Conservation (phyloP, 352 stramenopile genomes). For the Pythium plurisporium region DNA sequence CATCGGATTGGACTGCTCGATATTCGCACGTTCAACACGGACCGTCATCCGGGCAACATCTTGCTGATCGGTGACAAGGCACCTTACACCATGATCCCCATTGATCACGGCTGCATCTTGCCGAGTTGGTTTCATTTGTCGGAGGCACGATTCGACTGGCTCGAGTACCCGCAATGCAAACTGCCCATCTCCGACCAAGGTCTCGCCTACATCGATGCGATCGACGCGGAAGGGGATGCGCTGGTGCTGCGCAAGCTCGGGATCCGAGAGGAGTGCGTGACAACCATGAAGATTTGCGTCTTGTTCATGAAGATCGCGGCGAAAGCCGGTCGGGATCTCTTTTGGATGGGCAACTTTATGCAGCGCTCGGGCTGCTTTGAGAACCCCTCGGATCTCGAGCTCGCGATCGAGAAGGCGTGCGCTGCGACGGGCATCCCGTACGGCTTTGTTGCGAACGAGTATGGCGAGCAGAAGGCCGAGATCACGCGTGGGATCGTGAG, state of each 20-base stretch:
- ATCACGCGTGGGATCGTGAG: constrained; percentile 54
- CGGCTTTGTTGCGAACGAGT: constrained; percentile 49
- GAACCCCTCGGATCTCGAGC: constrained; percentile 51
- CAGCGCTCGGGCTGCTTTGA: constrained; percentile 64
- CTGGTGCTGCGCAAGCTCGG: constrained; percentile 43
- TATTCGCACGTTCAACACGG: constrained; percentile 81
- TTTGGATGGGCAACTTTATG: constrained; percentile 75
- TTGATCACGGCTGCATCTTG: constrained; percentile 74
- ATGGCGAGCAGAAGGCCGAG: constrained; percentile 51
- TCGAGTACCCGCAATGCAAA: constrained; percentile 69
- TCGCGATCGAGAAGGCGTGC: constrained; percentile 45
- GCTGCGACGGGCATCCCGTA: constrained; percentile 39
- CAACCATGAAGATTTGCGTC: constrained; percentile 71
- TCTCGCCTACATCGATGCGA: constrained; percentile 46
- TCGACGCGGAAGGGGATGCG: constrained; percentile 53
- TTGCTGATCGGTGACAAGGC: constrained; percentile 71
- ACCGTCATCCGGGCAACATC: constrained; percentile 81
- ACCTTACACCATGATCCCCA: constrained; percentile 74
- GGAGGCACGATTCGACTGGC: constrained; percentile 76
- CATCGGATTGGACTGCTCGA: constrained; percentile 82
- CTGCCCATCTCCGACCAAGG: constrained; percentile 42
- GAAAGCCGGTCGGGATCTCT: constrained; percentile 38
- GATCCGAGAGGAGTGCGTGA: constrained; percentile 70
- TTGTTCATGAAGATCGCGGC: constrained; percentile 60
- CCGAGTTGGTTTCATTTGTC: constrained; percentile 79